phyloP scores from a whole-genome alignment of 208 protist genomes.

The Entamoeba invadens region DNA sequence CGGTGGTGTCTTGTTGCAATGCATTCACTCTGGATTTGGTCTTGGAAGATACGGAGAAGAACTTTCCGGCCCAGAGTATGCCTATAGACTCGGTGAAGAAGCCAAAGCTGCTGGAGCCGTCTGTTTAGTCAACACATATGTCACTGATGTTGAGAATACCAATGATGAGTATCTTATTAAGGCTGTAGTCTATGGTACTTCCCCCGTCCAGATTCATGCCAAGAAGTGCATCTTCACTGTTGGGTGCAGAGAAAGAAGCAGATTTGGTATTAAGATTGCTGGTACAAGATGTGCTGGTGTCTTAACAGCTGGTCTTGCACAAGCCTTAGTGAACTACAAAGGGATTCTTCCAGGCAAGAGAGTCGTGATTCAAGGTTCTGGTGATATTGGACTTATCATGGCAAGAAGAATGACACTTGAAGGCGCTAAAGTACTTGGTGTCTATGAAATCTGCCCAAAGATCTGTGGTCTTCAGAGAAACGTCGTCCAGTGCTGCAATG shows the following conservation, averaged over 20 bases:
- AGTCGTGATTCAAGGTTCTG: constrained; percentile 17
- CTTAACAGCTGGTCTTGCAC: constrained; percentile 18
- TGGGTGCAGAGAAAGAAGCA: constrained; percentile 8
- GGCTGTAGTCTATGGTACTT: neutral
- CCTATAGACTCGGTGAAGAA: constrained; percentile 7
- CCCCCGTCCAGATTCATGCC: neutral
- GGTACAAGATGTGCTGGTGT: constrained; percentile 17
- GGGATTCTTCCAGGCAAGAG: constrained; percentile 15
- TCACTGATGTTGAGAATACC: neutral
- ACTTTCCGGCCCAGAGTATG: constrained; percentile 23
- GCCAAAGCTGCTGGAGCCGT: neutral
- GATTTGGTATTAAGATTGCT: constrained; percentile 1
- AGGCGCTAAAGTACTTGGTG: constrained; percentile 19
- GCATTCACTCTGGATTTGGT: constrained; percentile 9
- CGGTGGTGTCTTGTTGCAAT: constrained; percentile 12
- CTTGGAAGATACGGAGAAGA: neutral
- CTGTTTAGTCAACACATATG: constrained; percentile 5
- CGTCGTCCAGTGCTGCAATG: neutral
- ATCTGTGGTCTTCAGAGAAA: constrained; percentile 3
- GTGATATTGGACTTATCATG: constrained; percentile 23
- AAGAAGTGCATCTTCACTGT: neutral
- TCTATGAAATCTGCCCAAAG: constrained; percentile 7
- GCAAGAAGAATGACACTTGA: constrained; percentile 11
- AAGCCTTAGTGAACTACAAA: neutral
- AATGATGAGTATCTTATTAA: neutral